Base-by-base conservation (phyloP, 768 basidiomycete species). In the Termitomyces sp. region DNA sequence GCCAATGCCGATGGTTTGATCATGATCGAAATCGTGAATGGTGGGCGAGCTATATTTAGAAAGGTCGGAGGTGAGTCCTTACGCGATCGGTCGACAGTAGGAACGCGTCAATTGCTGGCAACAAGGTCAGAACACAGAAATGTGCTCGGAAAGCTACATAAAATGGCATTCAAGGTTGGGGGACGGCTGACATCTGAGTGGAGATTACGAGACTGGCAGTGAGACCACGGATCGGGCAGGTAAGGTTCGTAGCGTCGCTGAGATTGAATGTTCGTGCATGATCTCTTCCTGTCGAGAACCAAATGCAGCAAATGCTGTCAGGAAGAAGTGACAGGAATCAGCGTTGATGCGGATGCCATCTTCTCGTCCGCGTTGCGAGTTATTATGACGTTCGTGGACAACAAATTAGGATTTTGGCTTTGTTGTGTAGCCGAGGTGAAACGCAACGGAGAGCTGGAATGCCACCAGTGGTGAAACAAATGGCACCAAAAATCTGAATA, bases 11-110 rank as follows among this genome's bases (percentile, higher is more conserved):
- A 51, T 2, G n/a, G 22, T 33, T 47, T 47, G 47, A 28, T 51
- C 37, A 39, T 26, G 51, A 52, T 52, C 51, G 51, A 51, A 51
- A 51, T 36, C 29, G 29, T 29, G 29, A n/a, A n/a, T 36, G 34
- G 26, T 20, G 34, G 34, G 34, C 24, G 26, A 56, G 33, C 45
- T 56, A 56, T 29, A 50, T 39, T 49, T 56, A 56, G 55, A 50
- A 50, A 41, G 28, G 12, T 50, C 47, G 46, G 26, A 48, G 3
- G 46, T 9, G 42, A 13, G 49, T 34, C 20, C 24, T 51, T 51
- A 41, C 50, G 50, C 42, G 49, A 51, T 57, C 56, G 50, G 50
- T 24, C 13, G 41, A 31, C 52, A 12, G 18, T 0, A 46, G 26
- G n/a, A 12, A 41, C 34, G 36, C 45, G 55, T 51, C n/a, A 16